These are phyloP conservation scores for Zygosaccharomyces gambellarensis DNA, from an alignment of 805 yeast species.

Conservation along the genomic window DNA sequence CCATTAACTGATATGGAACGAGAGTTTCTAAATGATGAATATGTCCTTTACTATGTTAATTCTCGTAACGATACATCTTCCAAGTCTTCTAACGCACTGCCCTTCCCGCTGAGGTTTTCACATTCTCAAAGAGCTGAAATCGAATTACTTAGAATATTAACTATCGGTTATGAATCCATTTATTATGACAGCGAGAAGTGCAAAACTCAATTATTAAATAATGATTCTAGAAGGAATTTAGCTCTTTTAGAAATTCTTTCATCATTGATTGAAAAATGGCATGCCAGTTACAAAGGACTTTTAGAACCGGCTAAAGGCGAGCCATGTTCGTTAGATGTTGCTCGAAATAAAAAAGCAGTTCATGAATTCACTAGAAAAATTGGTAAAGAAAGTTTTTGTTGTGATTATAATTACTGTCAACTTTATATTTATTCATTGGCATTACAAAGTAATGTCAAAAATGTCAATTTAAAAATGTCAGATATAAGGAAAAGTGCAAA, in stretches of 20 bases:
- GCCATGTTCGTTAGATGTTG: slow-evolving; percentile 24
- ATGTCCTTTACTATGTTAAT: slow-evolving; percentile 25
- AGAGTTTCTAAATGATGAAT: slow-evolving; percentile 35
- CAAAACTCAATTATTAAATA: slow-evolving; percentile 35
- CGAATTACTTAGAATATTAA: slow-evolving; percentile 71
- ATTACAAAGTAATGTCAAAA: slow-evolving; percentile 43
- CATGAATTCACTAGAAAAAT: slow-evolving; percentile 37
- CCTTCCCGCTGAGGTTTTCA: slow-evolving; percentile 48
- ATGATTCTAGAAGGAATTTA: slow-evolving; percentile 60
- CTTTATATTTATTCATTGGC: slow-evolving; percentile 83
- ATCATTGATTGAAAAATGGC: slow-evolving; percentile 79
- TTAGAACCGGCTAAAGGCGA: slow-evolving; percentile 41
- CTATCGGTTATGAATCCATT: slow-evolving; percentile 77
- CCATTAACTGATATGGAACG: slow-evolving; percentile 23
- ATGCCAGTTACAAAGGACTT: slow-evolving; percentile 52
- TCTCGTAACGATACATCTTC: slow-evolving; percentile 3
- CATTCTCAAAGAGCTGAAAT: slow-evolving; percentile 67
- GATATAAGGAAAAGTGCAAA: slow-evolving; percentile 69
- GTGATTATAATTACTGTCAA: slow-evolving; percentile 82
- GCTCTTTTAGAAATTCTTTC: slow-evolving; percentile 67
- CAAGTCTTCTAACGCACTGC: slow-evolving; percentile 10
- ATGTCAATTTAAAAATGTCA: slow-evolving; percentile 47
- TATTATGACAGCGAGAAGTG: slow-evolving; percentile 59
- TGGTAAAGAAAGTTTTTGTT: slow-evolving; percentile 65
- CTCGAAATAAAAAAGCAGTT: slow-evolving; percentile 32